Percentiles rank a stretch among this genome's conserved stretches.
phyloP scores from a whole-genome alignment of 2,329 filamentous ascomycete species.

The Didymella segeticola region DNA sequence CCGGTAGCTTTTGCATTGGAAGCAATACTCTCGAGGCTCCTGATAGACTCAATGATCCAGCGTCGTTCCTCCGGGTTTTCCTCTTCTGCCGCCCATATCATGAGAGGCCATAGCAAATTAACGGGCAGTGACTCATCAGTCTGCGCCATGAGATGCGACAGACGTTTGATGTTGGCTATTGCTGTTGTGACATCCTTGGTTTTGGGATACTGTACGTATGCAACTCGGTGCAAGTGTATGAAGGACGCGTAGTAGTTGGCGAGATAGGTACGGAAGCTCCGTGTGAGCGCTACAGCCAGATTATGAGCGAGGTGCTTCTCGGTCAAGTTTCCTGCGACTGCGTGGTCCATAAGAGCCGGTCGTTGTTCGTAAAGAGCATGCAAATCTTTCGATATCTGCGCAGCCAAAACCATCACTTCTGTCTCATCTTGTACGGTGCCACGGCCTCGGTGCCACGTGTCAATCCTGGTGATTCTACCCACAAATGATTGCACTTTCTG shows the following conservation, averaged over 20 bases:
- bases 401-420: slow-evolving; percentile 63
- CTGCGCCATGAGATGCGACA: slow-evolving; percentile 56
- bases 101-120: slow-evolving; percentile 64
- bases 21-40: slow-evolving; percentile 47
- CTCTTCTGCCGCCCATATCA: slow-evolving; percentile 64
- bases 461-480: slow-evolving; percentile 63
- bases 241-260: slow-evolving; percentile 65
- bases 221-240: slow-evolving; percentile 64
- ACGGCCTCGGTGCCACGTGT: slow-evolving; percentile 62
- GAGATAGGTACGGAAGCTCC: slow-evolving; percentile 63
- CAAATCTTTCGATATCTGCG: slow-evolving; percentile 59
- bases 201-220: slow-evolving; percentile 61
- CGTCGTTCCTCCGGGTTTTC: slow-evolving; percentile 56
- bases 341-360: slow-evolving; percentile 63
- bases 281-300: slow-evolving; percentile 59
- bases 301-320: slow-evolving; percentile 58
- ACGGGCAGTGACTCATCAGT: slow-evolving; percentile 58
- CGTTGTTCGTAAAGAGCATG: slow-evolving; percentile 59
- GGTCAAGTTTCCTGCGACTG: slow-evolving; percentile 59
- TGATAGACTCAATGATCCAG: slow-evolving; percentile 61
- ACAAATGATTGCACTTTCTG: slow-evolving; percentile 66
- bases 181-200: slow-evolving; percentile 59
- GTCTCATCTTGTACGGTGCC: slow-evolving; percentile 65
- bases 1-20: slow-evolving; percentile 51
- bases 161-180: slow-evolving; percentile 57